Evolutionary conservation across 2,329 filamentous ascomycete species (phyloP), one percentile per base, ranked within the genome.

Genomic region (Sporothrix inflata): DNA sequence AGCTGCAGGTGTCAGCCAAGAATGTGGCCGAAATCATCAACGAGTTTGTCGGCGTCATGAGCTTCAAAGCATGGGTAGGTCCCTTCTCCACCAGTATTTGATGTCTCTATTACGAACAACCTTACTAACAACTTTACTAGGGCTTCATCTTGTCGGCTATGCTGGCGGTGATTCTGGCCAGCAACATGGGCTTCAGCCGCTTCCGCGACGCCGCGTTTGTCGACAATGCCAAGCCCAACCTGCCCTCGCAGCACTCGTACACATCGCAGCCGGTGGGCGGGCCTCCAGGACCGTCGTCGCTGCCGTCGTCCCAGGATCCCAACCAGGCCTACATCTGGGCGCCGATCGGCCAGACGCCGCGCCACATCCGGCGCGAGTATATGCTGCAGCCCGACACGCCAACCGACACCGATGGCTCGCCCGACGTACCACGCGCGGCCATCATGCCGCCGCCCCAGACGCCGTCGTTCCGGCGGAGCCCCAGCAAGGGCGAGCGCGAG

Each of bases 1-100:
- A 91, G 49, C 91, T 95, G 55, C 91, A 91, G 77, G 89, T 97
- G 51, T 93, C 92, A 21, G 94, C 94, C 5, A 91, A 93, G 78
- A 96, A 94, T 34, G 92, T 98, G 79, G 95, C 95, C 0, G 90
- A 94, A 78, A 97, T 99, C 53, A 91, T 98, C 81, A 98, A 98
- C 79, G 91, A 92, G 77, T 98, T 98, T 80, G 91, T 97, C 4
- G 94, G 97, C 77, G 90, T 93, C 6, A 94, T 98, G 81, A 94
- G 92, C 75, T 91, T 93, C 81, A 98, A 98, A 81, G 86, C 87
- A 11, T 87, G 86, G 82, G 87, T 88, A 81, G 75, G 85, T 80
- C 30, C 8, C 5, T 0, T 4, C n/a, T 16, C 12, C 27, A 27
- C 19, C 30, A 1, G 14, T 53, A 24, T 61, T 19, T 9, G 57